Evolutionary conservation across 202 grass and related monocot genomes (phyloP), one percentile per base, ranked within the genome.

Genomic region (Elaeis oleifera): DNA sequence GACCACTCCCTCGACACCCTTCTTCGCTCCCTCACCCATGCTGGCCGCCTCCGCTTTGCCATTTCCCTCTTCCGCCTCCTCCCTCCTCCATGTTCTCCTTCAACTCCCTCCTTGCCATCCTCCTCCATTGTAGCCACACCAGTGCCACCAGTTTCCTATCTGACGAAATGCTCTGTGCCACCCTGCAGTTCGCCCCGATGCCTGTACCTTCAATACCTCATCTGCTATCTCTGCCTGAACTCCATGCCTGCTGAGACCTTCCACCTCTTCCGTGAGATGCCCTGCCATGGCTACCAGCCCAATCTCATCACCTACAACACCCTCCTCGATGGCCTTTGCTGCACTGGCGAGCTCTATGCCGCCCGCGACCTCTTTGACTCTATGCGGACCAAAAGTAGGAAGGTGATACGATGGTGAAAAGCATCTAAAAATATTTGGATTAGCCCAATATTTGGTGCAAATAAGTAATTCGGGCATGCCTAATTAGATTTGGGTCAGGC

Each of bases 121-220:
- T 73, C 13, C 83, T 85, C 7, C 66, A 78, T 50, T 78, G 81
- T 36, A 49, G 55, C 55, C 81, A 86, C 28, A 49, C 75, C 15
- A 64, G 25, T 19, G 59, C 58, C 50, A 58, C 78, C 56, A 62
- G 60, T 21, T 78, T 75, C 20, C 67, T 95, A 11, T 78, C 86
- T 39, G 78, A 78, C 51, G 68, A 72, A 1, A 70, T 90, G 56
- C 78, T 85, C 61, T 1, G 5, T 6, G 5, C 5, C 31, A 80
- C 76, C 57, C 54, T 58, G 75, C 59, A 16, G 73, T 87, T 6
- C 72, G 56, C 6, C 84, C 79, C 13, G 80, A 95, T 70, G 80
- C 73, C 51, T 63, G 76, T 61, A 95, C 90, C 18, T 72, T 90
- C 65, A 95, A 90, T 71, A 95, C 86, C 86, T 90, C 24, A 62